These are phyloP conservation scores for Nectriaceae sp. DNA, from an alignment of 2,329 filamentous ascomycete genomes.

Conservation along the genomic window DNA sequence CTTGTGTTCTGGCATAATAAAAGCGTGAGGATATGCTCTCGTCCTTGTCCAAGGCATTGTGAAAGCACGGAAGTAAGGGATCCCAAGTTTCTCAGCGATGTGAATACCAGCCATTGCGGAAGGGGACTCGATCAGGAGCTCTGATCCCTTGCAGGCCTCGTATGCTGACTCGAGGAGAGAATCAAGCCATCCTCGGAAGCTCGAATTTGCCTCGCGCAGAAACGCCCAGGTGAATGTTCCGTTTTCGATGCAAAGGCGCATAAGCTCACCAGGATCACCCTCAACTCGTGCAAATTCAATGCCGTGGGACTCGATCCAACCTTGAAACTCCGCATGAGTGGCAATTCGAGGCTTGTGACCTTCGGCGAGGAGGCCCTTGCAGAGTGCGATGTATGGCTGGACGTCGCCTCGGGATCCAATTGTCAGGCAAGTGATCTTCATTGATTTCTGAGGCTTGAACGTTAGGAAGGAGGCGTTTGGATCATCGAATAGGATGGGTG, in stretches of 20 bases:
- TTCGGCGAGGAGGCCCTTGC: conserved; percentile 85
- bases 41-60: conserved; percentile 99
- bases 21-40: conserved; percentile 93
- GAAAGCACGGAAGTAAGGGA: conserved; percentile 96
- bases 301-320: conserved; percentile 88
- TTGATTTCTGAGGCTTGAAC: conserved; percentile 79
- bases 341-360: conserved; percentile 87
- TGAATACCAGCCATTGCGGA: conserved; percentile 98
- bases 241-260: conserved; percentile 94
- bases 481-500: conserved; percentile 87
- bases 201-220: conserved; percentile 79
- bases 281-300: conserved; percentile 90
- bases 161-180: conserved; percentile 81
- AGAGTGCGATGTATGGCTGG: conserved; percentile 95
- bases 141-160: conserved; percentile 80
- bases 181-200: conserved; percentile 95
- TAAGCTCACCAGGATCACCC: conserved; percentile 90
- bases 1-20: conserved; percentile 88
- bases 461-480: conserved; percentile 84
- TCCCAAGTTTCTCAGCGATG: conserved; percentile 87
- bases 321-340: conserved; percentile 86
- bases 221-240: conserved; percentile 96
- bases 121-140: conserved; percentile 91
- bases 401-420: conserved; percentile 96
- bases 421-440: conserved; percentile 89